Percentiles rank a stretch among this genome's conserved stretches.
Evolutionary conservation across 2,329 filamentous ascomycete genomes (phyloP).

Genomic region (Ophiosphaerella narmari): DNA sequence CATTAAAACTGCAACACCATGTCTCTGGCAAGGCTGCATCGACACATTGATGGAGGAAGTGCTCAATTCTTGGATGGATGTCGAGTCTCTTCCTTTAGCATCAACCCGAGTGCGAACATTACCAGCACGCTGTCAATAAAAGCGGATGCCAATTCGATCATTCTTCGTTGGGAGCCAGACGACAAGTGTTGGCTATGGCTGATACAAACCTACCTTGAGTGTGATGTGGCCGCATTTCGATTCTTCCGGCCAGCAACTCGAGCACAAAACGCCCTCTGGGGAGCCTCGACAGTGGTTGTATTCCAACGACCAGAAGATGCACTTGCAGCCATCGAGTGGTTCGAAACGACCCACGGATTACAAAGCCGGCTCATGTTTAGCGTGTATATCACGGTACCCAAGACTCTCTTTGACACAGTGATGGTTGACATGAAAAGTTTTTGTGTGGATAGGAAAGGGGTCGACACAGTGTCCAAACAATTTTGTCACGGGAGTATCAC

Average conservation of each 20-base stretch:
- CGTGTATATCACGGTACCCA: too few relatives aligned
- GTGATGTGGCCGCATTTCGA: too few relatives aligned
- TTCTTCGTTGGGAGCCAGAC: constrained; percentile 4
- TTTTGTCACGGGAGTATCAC: not conserved
- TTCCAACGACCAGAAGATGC: constrained; percentile 11
- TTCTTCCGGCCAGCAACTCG: too few relatives aligned
- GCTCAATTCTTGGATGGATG: constrained; percentile 6
- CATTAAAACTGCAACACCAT: not conserved
- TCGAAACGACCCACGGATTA: not conserved
- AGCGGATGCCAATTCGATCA: constrained; percentile 10
- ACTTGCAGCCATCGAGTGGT: constrained; percentile 3
- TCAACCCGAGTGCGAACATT: constrained; percentile 1
- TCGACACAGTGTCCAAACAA: too few relatives aligned
- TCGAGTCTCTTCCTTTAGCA: constrained; percentile 1
- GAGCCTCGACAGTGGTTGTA: constrained; percentile 3
- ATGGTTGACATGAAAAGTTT: too few relatives aligned
- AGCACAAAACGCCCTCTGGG: not conserved
- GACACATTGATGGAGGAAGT: constrained; percentile 7
- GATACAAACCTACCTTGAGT: too few relatives aligned
- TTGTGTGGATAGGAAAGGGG: too few relatives aligned
- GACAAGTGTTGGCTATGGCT: too few relatives aligned
- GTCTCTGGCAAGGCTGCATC: not conserved
- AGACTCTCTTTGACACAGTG: too few relatives aligned
- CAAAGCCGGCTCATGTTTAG: too few relatives aligned
- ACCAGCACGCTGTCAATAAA: constrained; percentile 10